Conservation (phyloP, 2,329 filamentous ascomycete species). For the Dactylellina drechsleri region DNA sequence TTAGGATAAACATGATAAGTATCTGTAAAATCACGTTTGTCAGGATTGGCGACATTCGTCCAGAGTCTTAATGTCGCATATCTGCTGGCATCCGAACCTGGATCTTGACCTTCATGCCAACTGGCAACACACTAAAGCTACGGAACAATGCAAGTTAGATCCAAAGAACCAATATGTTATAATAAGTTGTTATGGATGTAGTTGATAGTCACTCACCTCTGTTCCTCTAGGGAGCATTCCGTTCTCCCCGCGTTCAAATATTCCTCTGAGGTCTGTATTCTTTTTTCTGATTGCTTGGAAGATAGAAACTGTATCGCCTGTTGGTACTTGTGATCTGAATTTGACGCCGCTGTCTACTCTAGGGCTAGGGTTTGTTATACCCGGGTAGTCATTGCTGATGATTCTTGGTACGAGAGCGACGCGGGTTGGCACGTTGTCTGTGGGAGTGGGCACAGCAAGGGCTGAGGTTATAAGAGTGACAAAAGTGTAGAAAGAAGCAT, state of each 20-base stretch:
- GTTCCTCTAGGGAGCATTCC: background rate
- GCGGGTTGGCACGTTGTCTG: background rate
- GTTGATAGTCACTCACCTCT: background rate
- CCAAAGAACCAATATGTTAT: background rate
- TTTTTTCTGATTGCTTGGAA: background rate
- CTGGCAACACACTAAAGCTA: background rate
- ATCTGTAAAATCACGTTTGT: background rate
- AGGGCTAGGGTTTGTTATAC: background rate
- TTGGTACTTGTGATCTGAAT: background rate
- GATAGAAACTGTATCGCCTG: background rate
- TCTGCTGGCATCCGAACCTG: background rate
- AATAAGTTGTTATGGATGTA: background rate
- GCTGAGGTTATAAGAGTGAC: background rate
- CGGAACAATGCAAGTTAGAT: background rate
- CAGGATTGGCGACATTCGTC: background rate
- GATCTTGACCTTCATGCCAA: background rate
- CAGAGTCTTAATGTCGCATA: background rate
- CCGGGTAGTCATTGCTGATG: background rate
- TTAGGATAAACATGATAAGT: background rate
- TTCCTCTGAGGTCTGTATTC: background rate
- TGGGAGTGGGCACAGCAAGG: background rate
- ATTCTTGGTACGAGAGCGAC: background rate
- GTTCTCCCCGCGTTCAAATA: background rate
- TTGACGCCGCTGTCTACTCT: background rate
- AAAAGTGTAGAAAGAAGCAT: background rate